Evolutionary conservation across 768 basidiomycete genomes (phyloP).

Genomic region (Psilocybe sp.): DNA sequence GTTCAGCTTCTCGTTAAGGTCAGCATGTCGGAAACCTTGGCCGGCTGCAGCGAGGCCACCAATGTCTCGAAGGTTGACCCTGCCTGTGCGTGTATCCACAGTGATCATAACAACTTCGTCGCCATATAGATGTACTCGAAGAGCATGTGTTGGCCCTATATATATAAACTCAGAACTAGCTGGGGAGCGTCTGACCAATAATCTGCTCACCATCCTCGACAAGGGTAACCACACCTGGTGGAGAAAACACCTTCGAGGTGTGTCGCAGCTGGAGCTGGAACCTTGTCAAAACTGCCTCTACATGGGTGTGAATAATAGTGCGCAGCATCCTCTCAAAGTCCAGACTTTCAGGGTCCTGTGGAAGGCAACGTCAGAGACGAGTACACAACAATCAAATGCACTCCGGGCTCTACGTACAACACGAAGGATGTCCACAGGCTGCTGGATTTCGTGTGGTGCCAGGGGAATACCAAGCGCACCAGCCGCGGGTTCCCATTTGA

Average conservation of each 20-base stretch:
- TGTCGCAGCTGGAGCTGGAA: conserved; percentile 56
- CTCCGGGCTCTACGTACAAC: conserved; percentile 49
- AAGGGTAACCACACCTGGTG: conserved; percentile 56
- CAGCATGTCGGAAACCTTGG: conserved; percentile 62
- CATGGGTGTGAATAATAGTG: conserved; percentile 63
- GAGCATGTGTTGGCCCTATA: conserved; percentile 51
- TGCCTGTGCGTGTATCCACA: conserved; percentile 78
- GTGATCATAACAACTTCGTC: conserved; percentile 76
- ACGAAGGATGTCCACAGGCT: conserved; percentile 39
- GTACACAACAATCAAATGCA: background rate
- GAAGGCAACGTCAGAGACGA: conserved; percentile 5
- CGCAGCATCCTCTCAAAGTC: conserved; percentile 73
- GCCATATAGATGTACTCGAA: conserved; percentile 70
- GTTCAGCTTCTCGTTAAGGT: conserved; percentile 62
- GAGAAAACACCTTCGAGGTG: conserved; percentile 57
- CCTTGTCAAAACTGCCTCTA: conserved; percentile 54
- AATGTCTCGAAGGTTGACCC: conserved; percentile 74
- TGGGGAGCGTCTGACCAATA: background rate
- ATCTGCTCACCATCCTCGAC: conserved; percentile 48
- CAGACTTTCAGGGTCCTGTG: conserved; percentile 63
- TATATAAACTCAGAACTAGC: background rate
- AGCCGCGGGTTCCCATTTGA: conserved; percentile 74
- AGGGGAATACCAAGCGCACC: conserved; percentile 63
- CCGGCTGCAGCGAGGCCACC: conserved; percentile 78
- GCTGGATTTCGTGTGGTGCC: conserved; percentile 41